These are phyloP conservation scores for Calonectria hawksworthii DNA, from an alignment of 2,329 filamentous ascomycete species.

Conservation along the genomic window DNA sequence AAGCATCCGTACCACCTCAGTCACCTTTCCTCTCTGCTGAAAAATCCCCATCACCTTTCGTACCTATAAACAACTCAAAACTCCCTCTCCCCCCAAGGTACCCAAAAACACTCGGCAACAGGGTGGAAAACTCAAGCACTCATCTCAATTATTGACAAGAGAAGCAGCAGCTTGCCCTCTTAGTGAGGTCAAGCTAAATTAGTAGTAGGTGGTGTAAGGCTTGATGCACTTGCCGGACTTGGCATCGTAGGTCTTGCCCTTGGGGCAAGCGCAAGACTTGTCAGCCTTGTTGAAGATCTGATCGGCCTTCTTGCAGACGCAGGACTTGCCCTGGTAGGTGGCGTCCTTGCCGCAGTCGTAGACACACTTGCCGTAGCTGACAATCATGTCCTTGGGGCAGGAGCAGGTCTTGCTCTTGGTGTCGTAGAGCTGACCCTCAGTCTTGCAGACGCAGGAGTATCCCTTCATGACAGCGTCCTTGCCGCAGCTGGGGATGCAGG, in stretches of 20 bases:
- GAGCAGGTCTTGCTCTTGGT: conserved; percentile 34
- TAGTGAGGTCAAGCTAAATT: neutral
- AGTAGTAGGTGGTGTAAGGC: neutral
- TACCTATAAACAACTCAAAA: neutral
- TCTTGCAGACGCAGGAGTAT: conserved; percentile 41
- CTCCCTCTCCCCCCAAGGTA: neutral
- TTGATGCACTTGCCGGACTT: neutral
- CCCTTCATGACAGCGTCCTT: conserved; percentile 35
- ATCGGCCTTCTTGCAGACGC: neutral
- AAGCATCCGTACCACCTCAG: neutral
- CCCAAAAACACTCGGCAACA: neutral
- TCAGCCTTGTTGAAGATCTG: neutral
- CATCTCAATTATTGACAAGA: neutral
- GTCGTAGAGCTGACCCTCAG: conserved; percentile 34
- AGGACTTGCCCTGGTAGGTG: neutral
- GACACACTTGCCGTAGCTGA: neutral
- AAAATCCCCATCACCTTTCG: neutral
- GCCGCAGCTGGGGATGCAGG: conserved; percentile 36
- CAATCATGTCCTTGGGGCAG: conserved; percentile 35
- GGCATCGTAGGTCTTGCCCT: neutral
- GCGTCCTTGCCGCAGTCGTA: neutral
- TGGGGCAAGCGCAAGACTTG: neutral
- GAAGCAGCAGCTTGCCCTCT: neutral
- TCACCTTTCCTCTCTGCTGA: neutral
- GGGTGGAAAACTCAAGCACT: neutral